Conservation (phyloP, 75 land plant genomes). For the Azolla pinnata region DNA sequence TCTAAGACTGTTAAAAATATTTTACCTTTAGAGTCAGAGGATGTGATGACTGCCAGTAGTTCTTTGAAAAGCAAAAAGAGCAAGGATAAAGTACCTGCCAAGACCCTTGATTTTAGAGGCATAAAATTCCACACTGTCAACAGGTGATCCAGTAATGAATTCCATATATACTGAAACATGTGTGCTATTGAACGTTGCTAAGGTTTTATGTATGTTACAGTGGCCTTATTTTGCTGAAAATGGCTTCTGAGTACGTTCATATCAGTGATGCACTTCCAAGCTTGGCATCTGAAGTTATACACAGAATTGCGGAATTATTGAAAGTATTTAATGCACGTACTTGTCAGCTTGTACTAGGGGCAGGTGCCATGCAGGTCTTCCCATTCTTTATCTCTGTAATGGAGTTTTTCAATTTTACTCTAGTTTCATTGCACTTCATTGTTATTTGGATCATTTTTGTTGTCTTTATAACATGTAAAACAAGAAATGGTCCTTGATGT, state of each 20-base stretch:
- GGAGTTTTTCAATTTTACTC: no score
- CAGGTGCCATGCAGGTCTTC: slow-evolving; percentile 99
- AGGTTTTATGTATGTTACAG: no score
- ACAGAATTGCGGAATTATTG: slow-evolving; percentile 75
- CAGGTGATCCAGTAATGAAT: slow-evolving; percentile 60
- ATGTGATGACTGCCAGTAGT: slow-evolving; percentile 7
- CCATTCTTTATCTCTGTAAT: no score
- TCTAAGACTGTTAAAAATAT: not conserved
- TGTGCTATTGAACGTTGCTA: no score
- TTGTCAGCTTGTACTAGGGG: slow-evolving; percentile 97
- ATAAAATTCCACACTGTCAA: slow-evolving; percentile 88
- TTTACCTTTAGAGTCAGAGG: not conserved
- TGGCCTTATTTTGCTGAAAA: slow-evolving; percentile 88
- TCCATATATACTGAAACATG: no score
- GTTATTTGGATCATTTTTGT: no score
- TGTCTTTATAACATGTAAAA: not conserved
- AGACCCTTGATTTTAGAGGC: slow-evolving; percentile 46
- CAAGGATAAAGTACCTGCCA: slow-evolving; percentile 47
- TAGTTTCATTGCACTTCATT: no score
- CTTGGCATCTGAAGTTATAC: slow-evolving; percentile 78
- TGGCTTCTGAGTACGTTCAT: slow-evolving; percentile 89
- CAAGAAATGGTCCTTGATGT: no score
- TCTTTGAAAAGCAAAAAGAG: slow-evolving; percentile 24
- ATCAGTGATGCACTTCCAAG: slow-evolving; percentile 64
- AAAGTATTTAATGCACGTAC: slow-evolving; percentile 84